A percentile compares a stretch with the other conserved stretches of the same genome.
These are phyloP conservation scores for Porodaedalea pini DNA, from an alignment of 1,284 basidiomycete genomes.

Conservation along the genomic window DNA sequence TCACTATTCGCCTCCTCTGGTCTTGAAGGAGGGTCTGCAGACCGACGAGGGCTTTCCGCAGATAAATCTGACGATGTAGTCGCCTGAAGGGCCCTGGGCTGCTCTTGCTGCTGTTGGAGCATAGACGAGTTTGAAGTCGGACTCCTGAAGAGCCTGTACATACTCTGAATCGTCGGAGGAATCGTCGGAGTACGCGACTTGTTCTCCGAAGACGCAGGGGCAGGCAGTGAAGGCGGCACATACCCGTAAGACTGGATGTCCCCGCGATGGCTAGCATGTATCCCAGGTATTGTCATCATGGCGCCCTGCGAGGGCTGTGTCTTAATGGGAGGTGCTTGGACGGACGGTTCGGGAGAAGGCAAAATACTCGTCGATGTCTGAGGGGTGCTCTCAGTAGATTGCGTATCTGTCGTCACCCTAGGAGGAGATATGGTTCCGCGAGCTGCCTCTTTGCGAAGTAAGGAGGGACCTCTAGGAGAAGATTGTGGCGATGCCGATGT, in stretches of 20 bases:
- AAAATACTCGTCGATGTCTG: background rate
- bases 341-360: conserved; percentile 29
- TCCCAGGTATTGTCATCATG: conserved; percentile 77
- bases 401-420: conserved; percentile 13
- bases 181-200: conserved; percentile 39
- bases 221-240: conserved; percentile 46
- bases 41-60: conserved; percentile 29
- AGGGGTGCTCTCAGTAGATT: conserved; percentile 2
- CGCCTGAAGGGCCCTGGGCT: conserved; percentile 24
- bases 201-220: conserved; percentile 35
- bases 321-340: conserved; percentile 44
- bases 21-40: conserved; percentile 22
- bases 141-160: conserved; percentile 68
- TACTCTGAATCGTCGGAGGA: conserved; percentile 51
- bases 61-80: conserved; percentile 29
- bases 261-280: conserved; percentile 73
- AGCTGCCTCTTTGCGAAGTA: conserved; percentile 16
- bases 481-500: conserved; percentile 7
- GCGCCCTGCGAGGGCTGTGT: conserved; percentile 66
- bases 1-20: conserved; percentile 15
- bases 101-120: conserved; percentile 26
- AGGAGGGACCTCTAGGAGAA: conserved; percentile 10
- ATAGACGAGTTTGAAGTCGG: conserved; percentile 32
- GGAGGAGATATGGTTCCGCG: conserved; percentile 18
- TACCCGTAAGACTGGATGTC: conserved; percentile 79